A percentile compares a stretch with the other conserved stretches of the same genome.
Conservation (phyloP, 2,329 filamentous ascomycete genomes). For the Aspergillus niger region DNA sequence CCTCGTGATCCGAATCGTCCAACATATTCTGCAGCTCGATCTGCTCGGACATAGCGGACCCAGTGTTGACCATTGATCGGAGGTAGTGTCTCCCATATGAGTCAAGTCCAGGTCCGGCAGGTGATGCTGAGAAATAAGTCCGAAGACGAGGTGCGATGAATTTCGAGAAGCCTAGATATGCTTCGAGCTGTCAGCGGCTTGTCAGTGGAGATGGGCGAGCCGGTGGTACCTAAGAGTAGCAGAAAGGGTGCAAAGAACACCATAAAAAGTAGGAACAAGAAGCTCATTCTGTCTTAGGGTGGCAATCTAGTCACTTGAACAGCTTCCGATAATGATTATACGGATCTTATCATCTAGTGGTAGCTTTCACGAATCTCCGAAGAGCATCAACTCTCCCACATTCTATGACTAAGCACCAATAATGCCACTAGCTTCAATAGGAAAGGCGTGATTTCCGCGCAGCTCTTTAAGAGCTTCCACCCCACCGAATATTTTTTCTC, state of each 20-base stretch:
- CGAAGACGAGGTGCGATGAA: constrained; percentile 58
- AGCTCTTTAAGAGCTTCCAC: constrained; percentile 21
- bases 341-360: neutral
- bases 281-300: constrained; percentile 29
- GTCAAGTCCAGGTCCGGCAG: constrained; percentile 45
- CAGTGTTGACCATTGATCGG: constrained; percentile 57
- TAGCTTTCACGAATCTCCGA: neutral
- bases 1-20: constrained; percentile 43
- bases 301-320: neutral
- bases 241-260: constrained; percentile 42
- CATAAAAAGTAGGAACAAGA: constrained; percentile 37
- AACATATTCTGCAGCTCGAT: constrained; percentile 66
- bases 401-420: neutral
- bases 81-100: constrained; percentile 60
- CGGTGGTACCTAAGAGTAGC: constrained; percentile 33
- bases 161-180: constrained; percentile 57
- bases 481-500: constrained; percentile 9
- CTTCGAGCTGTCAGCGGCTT: constrained; percentile 34
- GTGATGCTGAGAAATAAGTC: constrained; percentile 49
- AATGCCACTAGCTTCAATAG: constrained; percentile 5
- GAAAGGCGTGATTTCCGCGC: constrained; percentile 14
- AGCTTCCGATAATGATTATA: neutral
- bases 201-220: neutral
- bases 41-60: constrained; percentile 59
- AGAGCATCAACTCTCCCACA: neutral